Base-by-base conservation (phyloP, 306 rosid species). In the Neltuma alba region DNA sequence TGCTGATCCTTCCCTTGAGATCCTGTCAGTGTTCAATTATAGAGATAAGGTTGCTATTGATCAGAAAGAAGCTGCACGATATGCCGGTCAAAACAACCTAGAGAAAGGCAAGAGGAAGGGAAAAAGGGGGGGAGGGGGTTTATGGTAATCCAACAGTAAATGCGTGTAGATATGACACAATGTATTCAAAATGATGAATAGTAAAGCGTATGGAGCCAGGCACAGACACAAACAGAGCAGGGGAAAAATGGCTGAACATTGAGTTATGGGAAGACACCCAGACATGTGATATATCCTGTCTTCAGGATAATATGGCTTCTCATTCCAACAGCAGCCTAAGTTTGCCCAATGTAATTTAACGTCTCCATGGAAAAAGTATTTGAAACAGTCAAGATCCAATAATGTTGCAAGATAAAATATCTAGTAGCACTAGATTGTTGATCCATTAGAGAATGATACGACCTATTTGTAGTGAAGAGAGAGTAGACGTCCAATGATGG, bases 1-100 rank as follows among this genome's bases (percentile, higher is more conserved):
- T 87, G 91, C 76, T 70, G 71, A 79, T 84, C 89, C 61, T 88
- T 82, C 4, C n/a, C 57, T 37, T 28, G 75, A 21, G 92, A 78
- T 42, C 94, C 98, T 95, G 89, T 57, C 41, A 37, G 75, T 79
- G 80, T 86, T 27, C 47, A 66, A 76, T 61, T 81, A 78, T 47
- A 23, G 78, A 77, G 72, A 88, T 40, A 11, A 67, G 72, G n/a
- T 21, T 36, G 45, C 47, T 34, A 65, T 1, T n/a, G 47, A n/a
- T 36, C 30, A 18, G 10, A 34, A 21, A 64, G 45, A 36, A 64
- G 70, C 45, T 18, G 15, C 45, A 18, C 1, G 8, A 33, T 31
- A 61, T 14, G 38, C n/a, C 2, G 33, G 69, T 63, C n/a, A 61
- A 61, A 63, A 8, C 23, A 34, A 27, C 7, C 31, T 3, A 58